Percentiles rank a stretch among this genome's conserved stretches.
These are phyloP conservation scores for Coemansia sp. DNA, from an alignment of 192 early-diverging fungal genomes.

Conservation along the genomic window DNA sequence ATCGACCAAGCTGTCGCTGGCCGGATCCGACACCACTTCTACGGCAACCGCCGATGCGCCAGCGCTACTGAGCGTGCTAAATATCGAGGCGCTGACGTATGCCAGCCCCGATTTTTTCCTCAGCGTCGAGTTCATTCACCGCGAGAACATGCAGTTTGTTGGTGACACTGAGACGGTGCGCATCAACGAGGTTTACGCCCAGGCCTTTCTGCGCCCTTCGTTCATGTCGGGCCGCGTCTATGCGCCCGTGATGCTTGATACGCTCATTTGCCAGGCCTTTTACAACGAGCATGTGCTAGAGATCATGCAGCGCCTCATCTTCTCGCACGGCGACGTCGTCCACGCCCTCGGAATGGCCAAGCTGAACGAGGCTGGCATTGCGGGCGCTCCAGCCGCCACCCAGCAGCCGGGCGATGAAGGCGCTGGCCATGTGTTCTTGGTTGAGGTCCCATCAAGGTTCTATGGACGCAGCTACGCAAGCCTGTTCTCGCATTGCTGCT, in stretches of 20 bases:
- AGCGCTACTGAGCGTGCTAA: slow-evolving; percentile 62
- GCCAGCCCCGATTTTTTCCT: slow-evolving; percentile 56
- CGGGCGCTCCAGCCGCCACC: background rate
- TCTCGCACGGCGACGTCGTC: slow-evolving; percentile 50
- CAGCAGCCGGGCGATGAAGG: slow-evolving; percentile 7
- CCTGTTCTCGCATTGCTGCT: slow-evolving; percentile 54
- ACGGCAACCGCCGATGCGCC: slow-evolving; percentile 61
- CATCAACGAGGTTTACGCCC: slow-evolving; percentile 58
- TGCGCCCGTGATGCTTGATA: slow-evolving; percentile 66
- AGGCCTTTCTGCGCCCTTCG: slow-evolving; percentile 62
- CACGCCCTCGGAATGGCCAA: slow-evolving; percentile 43
- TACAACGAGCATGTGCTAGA: slow-evolving; percentile 63
- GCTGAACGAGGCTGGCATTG: slow-evolving; percentile 23
- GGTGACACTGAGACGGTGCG: slow-evolving; percentile 60
- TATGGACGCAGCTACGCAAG: slow-evolving; percentile 49
- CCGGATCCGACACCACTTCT: slow-evolving; percentile 46
- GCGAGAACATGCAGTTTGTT: slow-evolving; percentile 75
- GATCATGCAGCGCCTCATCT: slow-evolving; percentile 59
- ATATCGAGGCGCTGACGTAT: slow-evolving; percentile 59
- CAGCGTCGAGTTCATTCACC: slow-evolving; percentile 68
- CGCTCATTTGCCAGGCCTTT: slow-evolving; percentile 68
- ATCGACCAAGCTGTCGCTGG: slow-evolving; percentile 29
- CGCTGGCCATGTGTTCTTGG: slow-evolving; percentile 42
- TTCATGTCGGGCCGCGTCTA: slow-evolving; percentile 74
- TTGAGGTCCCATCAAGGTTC: slow-evolving; percentile 48